Evolutionary conservation across 2,329 filamentous ascomycete genomes (phyloP).

Genomic region (Diaporthe citrichinensis): DNA sequence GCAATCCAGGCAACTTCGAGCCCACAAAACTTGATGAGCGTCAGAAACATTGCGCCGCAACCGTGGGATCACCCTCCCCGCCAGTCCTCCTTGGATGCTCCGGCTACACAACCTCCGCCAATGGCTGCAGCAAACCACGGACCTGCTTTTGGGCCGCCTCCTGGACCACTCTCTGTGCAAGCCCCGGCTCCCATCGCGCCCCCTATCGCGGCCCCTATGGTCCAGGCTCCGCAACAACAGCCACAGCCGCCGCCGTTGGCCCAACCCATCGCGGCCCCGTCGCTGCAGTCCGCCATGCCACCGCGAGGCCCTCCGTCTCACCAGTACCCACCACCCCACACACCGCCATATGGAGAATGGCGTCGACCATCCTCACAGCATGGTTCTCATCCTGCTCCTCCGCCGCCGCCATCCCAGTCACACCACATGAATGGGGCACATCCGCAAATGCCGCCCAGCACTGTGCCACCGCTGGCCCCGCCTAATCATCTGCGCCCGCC

Average conservation of each 20-base stretch:
- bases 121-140: slow-evolving; percentile 21
- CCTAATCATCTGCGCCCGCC: slow-evolving; percentile 63
- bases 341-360: slow-evolving; percentile 62
- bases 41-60: slow-evolving; percentile 40
- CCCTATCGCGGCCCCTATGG: slow-evolving; percentile 42
- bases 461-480: slow-evolving; percentile 46
- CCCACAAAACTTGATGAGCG: slow-evolving; percentile 40
- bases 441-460: slow-evolving; percentile 44
- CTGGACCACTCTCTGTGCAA: slow-evolving; percentile 27
- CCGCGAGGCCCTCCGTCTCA: slow-evolving; percentile 52
- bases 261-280: slow-evolving; percentile 47
- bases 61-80: slow-evolving; percentile 40
- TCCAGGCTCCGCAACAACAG: slow-evolving; percentile 43
- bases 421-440: slow-evolving; percentile 41
- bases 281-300: slow-evolving; percentile 45
- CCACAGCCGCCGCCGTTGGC: slow-evolving; percentile 43
- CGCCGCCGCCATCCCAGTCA: slow-evolving; percentile 44
- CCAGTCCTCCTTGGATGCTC: slow-evolving; percentile 32
- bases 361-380: slow-evolving; percentile 65
- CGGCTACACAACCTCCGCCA: slow-evolving; percentile 29
- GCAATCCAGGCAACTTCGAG: slow-evolving; percentile 43
- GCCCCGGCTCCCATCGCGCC: slow-evolving; percentile 32
- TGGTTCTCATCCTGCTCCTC: slow-evolving; percentile 54
- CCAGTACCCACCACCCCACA: slow-evolving; percentile 56
- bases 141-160: slow-evolving; percentile 27